Evolutionary conservation across 352 stramenopile species (phyloP), one percentile per base, ranked within the genome.

Genomic region (Pythium utonaiense): DNA sequence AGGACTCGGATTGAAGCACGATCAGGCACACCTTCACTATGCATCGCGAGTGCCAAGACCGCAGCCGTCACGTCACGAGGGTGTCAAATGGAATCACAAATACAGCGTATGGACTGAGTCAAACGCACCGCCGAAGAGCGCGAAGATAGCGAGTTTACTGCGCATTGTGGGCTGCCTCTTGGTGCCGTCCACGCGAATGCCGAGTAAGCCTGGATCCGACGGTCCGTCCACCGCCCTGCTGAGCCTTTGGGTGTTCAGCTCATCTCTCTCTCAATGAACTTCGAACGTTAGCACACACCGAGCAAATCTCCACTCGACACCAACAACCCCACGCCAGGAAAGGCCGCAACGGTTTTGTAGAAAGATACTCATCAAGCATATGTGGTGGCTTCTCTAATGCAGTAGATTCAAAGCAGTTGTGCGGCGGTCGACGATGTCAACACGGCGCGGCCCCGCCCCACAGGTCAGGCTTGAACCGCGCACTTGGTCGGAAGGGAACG

Each of bases 401-500:
- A 40, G 33, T 40, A 40, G 33, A 40, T 40, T 40, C 9, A 40
- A 7, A 33, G 9, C 5, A 9, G 28, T 9, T 33, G n/a, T n/a
- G n/a, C n/a, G n/a, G n/a, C n/a, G n/a, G n/a, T n/a, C n/a, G n/a
- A n/a, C n/a, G n/a, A n/a, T n/a, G n/a, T n/a, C n/a, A n/a, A n/a
- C n/a, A n/a, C n/a, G n/a, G n/a, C n/a, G 34, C 34, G 34, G 34
- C 34, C 22, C 16, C 55, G 1, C 27, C 52, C 55, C 56, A 62
- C 30, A 56, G 24, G 16, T 61, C 30, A 3, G 28, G 44, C 9
- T 58, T 57, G 6, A 64, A 55, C 13, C 61, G 66, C 2, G 67
- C 64, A 41, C 57, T 52, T n/a, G 66, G 48, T 5, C 74, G 71
- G 58, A 83, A 88, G 1, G 78, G 78, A 9, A 86, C 52, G 25